A percentile compares a stretch with the other conserved stretches of the same genome.
Evolutionary conservation across 2,329 filamentous ascomycete species (phyloP).

Genomic region (Neospermospora avenae): DNA sequence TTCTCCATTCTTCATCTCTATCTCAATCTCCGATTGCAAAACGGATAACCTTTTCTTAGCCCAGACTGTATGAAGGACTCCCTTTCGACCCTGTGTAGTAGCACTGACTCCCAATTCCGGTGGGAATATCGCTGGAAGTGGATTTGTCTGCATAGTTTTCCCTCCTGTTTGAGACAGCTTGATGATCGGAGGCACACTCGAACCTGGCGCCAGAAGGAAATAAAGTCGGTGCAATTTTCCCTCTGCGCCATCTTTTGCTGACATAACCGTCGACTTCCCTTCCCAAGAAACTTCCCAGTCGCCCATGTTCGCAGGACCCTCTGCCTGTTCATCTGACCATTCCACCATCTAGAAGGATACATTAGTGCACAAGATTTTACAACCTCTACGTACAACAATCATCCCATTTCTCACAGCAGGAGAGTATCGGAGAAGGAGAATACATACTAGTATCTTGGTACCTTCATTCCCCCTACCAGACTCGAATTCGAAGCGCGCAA

Average conservation of each 20-base stretch:
- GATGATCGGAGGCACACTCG: slow-evolving; percentile 68
- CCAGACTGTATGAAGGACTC: slow-evolving; percentile 83
- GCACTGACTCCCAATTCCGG: slow-evolving; percentile 67
- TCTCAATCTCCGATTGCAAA: slow-evolving; percentile 71
- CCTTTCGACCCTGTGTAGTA: slow-evolving; percentile 67
- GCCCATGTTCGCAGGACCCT: slow-evolving; percentile 42
- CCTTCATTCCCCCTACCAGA: slow-evolving; percentile 72
- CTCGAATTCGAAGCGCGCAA: slow-evolving; percentile 86
- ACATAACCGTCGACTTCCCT: slow-evolving; percentile 70
- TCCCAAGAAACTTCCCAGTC: slow-evolving; percentile 80
- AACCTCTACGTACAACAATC: too few species aligned
- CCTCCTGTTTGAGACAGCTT: slow-evolving; percentile 52
- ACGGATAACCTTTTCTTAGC: slow-evolving; percentile 76
- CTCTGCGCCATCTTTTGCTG: slow-evolving; percentile 38
- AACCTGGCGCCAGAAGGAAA: slow-evolving; percentile 73
- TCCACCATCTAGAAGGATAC: slow-evolving; percentile 65
- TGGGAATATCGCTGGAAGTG: slow-evolving; percentile 82
- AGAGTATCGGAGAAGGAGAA: too few species aligned
- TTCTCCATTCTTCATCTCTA: slow-evolving; percentile 74
- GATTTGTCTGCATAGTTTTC: slow-evolving; percentile 62
- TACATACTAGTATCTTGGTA: slow-evolving; percentile 67
- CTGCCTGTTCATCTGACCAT: slow-evolving; percentile 63
- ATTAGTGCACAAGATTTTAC: too few species aligned
- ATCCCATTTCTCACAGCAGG: too few species aligned
- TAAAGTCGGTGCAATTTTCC: slow-evolving; percentile 60